Percentiles rank a stretch among this genome's conserved stretches.
Conservation (phyloP, 2,329 filamentous ascomycete species). For the Xylaria polymorpha region DNA sequence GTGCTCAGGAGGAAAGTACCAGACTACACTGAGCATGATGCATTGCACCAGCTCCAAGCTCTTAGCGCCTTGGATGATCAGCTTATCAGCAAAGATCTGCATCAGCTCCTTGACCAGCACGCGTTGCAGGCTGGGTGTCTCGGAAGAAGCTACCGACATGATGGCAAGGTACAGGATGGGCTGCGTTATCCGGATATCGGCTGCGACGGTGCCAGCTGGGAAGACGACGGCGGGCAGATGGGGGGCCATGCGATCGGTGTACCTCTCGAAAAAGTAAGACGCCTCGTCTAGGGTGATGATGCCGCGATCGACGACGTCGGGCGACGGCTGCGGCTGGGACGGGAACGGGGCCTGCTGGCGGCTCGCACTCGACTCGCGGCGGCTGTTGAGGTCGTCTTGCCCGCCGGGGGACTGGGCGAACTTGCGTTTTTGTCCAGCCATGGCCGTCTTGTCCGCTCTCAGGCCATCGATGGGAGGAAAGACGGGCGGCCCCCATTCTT, state of each 20-base stretch:
- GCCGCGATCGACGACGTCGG: conserved; percentile 69
- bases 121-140: conserved; percentile 67
- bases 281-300: conserved; percentile 68
- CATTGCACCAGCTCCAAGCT: conserved; percentile 85
- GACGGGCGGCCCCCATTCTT: conserved; percentile 44
- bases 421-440: conserved; percentile 57
- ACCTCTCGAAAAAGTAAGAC: conserved; percentile 66
- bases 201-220: conserved; percentile 62
- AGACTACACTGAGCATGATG: conserved; percentile 78
- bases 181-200: conserved; percentile 67
- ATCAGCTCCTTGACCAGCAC: conserved; percentile 76
- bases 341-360: conserved; percentile 39
- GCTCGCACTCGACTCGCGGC: not conserved
- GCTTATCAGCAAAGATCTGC: conserved; percentile 76
- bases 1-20: conserved; percentile 86
- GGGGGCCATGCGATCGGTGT: conserved; percentile 68
- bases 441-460: conserved; percentile 30
- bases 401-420: conserved; percentile 43
- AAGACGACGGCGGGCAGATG: conserved; percentile 74
- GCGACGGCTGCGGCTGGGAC: conserved; percentile 38
- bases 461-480: conserved; percentile 33
- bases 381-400: not conserved
- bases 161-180: conserved; percentile 78
- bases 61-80: conserved; percentile 82
- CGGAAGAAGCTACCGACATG: conserved; percentile 72